Conservation (phyloP, 2,329 filamentous ascomycete genomes). For the Aspergillus pseudoglaucus region DNA sequence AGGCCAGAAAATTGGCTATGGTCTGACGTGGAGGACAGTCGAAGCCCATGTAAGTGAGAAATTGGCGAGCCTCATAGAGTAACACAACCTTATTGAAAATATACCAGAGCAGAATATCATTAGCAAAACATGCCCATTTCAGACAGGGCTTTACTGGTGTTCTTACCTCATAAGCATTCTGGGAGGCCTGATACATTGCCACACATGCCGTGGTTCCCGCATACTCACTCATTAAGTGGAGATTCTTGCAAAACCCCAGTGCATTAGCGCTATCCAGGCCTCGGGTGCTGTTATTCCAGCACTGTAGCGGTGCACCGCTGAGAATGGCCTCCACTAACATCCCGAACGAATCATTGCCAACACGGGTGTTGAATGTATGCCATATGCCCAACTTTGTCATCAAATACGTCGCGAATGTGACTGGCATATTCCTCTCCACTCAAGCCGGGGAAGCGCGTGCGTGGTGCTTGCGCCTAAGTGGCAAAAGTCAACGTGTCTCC, state of each 20-base stretch:
- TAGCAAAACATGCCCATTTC: no score
- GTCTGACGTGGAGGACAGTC: constrained; percentile 63
- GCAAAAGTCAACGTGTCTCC: constrained; percentile 75
- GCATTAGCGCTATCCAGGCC: constrained; percentile 51
- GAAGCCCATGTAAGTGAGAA: constrained; percentile 66
- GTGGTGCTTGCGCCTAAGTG: constrained; percentile 54
- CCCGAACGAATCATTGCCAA: constrained; percentile 54
- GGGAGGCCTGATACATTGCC: constrained; percentile 51
- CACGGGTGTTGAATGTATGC: constrained; percentile 48
- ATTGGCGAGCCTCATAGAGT: constrained; percentile 64
- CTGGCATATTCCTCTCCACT: constrained; percentile 38
- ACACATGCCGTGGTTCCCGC: constrained; percentile 46
- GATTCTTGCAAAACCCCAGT: constrained; percentile 49
- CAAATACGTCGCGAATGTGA: constrained; percentile 40
- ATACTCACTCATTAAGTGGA: constrained; percentile 46
- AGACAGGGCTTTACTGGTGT: no score
- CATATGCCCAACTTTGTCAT: constrained; percentile 41
- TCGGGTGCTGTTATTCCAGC: constrained; percentile 45
- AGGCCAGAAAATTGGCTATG: constrained; percentile 65
- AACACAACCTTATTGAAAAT: constrained; percentile 68
- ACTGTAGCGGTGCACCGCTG: constrained; percentile 42
- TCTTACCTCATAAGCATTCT: constrained; percentile 40
- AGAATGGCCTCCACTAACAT: constrained; percentile 52
- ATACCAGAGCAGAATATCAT: no score
- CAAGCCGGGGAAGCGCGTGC: constrained; percentile 33